Conservation (phyloP, 306 rosid species). For the Boehmeria nivea region DNA sequence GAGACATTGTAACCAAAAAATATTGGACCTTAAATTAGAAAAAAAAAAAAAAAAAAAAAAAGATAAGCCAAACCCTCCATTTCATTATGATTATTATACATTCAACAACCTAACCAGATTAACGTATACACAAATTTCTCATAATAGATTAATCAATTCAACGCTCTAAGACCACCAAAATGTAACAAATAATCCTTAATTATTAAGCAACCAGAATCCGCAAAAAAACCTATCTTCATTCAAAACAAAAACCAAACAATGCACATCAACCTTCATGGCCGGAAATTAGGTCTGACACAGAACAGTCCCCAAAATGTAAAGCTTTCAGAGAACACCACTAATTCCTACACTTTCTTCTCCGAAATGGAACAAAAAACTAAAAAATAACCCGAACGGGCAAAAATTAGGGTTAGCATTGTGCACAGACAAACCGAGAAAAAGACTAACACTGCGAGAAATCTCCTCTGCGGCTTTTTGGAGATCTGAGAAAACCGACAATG, state of each 20-base stretch:
- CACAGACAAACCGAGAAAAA: not conserved
- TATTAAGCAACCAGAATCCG: not conserved
- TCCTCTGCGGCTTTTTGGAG: slow-evolving; percentile 93
- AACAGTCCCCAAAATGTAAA: slow-evolving; percentile 10
- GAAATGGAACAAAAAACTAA: not conserved
- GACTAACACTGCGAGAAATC: slow-evolving; percentile 84
- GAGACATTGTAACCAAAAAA: slow-evolving; percentile 2
- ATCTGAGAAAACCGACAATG: slow-evolving; percentile 67
- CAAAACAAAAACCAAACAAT: no score
- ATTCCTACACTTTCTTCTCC: not conserved
- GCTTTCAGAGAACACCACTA: not conserved
- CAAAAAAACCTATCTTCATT: no score
- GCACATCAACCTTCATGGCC: no score
- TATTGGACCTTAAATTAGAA: slow-evolving; percentile 11
- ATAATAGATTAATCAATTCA: not conserved
- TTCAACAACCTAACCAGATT: no score
- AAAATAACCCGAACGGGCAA: not conserved
- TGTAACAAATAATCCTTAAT: not conserved
- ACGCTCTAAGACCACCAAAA: not conserved
- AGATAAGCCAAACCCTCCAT: not conserved
- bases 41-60: not conserved
- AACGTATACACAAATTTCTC: not conserved
- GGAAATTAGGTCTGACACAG: slow-evolving; percentile 8
- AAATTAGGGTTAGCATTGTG: not conserved
- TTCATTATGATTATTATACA: not conserved